Evolutionary conservation across 2,329 filamentous ascomycete species (phyloP), one percentile per base, ranked within the genome.

Genomic region (Mycosphaerella sp.): DNA sequence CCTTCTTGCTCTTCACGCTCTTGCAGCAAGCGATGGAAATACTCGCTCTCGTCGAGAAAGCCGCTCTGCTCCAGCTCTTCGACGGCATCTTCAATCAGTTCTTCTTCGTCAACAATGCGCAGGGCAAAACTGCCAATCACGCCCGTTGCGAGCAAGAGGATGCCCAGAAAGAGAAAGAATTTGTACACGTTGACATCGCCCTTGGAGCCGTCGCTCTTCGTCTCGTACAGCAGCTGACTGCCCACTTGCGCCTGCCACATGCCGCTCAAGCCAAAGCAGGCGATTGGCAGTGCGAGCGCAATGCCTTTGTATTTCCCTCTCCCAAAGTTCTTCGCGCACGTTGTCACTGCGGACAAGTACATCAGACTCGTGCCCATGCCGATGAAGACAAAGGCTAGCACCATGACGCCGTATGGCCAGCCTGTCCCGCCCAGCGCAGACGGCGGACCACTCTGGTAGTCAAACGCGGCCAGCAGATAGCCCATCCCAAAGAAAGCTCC

Each of bases 261-360:
- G 42, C 90, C 89, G 65, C 90, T 95, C 50, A 98, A 70, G 0
- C 93, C 93, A 67, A 96, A 95, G 6, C 87, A 85, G 0, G 93
- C 89, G 67, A 97, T 96, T 1, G 93, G 93, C 53, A 88, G 78
- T 1, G 91, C 90, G 49, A 98, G 77, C 54, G 94, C 91, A 44
- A 98, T 73, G 0, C 93, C 93, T 63, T 91, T 86, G 64, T 94
- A 85, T 64, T 85, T 87, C 3, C 89, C 89, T 54, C 86, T 83
- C 43, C 90, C 90, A 71, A 97, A 98, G 72, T 97, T 98, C 81
- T 98, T 98, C 32, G 93, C 93, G 65, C 89, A 95, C 0, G 91
- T 95, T 6, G 91, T 91, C n/a, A 98, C 85, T 1, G 89, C 85
- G 44, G 84, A 80, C 50, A 97, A 77, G 69, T 97, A 98, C 82